phyloP scores from a whole-genome alignment of 441 rosid genomes.

The Dalechampia spathulata region DNA sequence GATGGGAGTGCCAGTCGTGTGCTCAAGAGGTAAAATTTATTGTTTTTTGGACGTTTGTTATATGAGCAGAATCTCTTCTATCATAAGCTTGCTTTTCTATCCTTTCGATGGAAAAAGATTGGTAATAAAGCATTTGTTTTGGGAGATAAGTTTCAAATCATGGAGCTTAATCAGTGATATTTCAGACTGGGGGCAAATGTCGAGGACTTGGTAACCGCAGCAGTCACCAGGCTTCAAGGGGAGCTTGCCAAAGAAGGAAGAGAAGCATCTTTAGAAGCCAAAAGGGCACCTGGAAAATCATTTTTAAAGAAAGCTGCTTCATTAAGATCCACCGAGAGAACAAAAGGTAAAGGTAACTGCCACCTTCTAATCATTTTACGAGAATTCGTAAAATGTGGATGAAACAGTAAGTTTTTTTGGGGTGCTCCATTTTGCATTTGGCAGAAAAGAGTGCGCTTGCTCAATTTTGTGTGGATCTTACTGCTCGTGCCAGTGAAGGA shows the following conservation, averaged over 20 bases:
- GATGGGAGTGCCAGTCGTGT: constrained; percentile 84
- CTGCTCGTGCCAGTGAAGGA: constrained; percentile 49
- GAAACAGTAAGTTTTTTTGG: too few species aligned
- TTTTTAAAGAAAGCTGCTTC: constrained; percentile 33
- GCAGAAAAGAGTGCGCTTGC: constrained; percentile 74
- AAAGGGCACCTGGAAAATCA: constrained; percentile 35
- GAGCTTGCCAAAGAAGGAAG: constrained; percentile 92
- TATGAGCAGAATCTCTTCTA: too few species aligned
- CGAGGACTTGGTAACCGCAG: constrained; percentile 62
- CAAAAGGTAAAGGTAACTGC: constrained; percentile 37
- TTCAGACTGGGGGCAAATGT: constrained; percentile 69
- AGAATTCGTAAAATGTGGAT: constrained; percentile 9
- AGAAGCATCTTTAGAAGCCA: constrained; percentile 49
- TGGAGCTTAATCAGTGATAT: constrained; percentile 5
- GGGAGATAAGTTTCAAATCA: neutral
- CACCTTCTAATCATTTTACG: constrained; percentile 5
- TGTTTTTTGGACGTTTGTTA: too few species aligned
- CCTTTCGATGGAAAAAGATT: too few species aligned
- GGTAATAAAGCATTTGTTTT: neutral
- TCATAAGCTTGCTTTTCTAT: too few species aligned
- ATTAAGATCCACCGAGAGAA: constrained; percentile 35
- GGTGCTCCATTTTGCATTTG: constrained; percentile 16
- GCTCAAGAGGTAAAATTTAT: constrained; percentile 48
- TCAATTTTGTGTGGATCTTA: constrained; percentile 83
- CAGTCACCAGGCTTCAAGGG: constrained; percentile 69